Conservation (phyloP, 2,329 filamentous ascomycete species). For the Nannizziopsis barbatae region DNA sequence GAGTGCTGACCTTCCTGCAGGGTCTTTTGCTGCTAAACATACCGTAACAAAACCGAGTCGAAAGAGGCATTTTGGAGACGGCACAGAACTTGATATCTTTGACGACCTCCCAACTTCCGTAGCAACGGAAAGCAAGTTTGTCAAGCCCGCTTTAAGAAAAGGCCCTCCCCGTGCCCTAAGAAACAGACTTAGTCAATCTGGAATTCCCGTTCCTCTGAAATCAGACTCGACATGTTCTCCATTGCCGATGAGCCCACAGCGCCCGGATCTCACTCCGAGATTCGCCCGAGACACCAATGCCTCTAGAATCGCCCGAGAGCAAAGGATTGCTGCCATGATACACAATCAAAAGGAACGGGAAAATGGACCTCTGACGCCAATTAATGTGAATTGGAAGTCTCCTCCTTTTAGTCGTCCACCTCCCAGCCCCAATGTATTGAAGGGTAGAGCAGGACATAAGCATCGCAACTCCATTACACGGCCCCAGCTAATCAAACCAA, state of each 20-base stretch:
- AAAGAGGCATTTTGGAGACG: constrained; percentile 72
- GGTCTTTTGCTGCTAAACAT: constrained; percentile 49
- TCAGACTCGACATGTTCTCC: constrained; percentile 28
- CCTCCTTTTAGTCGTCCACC: constrained; percentile 42
- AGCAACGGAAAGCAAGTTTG: constrained; percentile 66
- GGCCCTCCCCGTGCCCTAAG: constrained; percentile 55
- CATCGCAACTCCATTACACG: constrained; percentile 40
- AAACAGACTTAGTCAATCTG: constrained; percentile 38
- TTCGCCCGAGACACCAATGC: constrained; percentile 58
- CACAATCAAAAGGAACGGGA: constrained; percentile 30
- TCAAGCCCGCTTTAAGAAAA: constrained; percentile 63
- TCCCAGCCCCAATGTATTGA: constrained; percentile 39
- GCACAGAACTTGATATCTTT: constrained; percentile 82
- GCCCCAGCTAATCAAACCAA: constrained; percentile 79
- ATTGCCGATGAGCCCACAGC: constrained; percentile 42
- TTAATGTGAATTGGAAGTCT: constrained; percentile 50
- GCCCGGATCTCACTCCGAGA: constrained; percentile 45
- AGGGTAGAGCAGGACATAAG: constrained; percentile 34
- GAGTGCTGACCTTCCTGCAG: constrained; percentile 39
- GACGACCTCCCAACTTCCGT: constrained; percentile 88
- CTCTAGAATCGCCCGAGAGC: constrained; percentile 53
- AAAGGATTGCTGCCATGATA: constrained; percentile 42
- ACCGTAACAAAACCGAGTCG: constrained; percentile 63
- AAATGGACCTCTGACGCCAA: constrained; percentile 38
- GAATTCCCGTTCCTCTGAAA: constrained; percentile 23